Conservation (phyloP, 2,329 filamentous ascomycete genomes). For the Pseudocercospora cruenta region DNA sequence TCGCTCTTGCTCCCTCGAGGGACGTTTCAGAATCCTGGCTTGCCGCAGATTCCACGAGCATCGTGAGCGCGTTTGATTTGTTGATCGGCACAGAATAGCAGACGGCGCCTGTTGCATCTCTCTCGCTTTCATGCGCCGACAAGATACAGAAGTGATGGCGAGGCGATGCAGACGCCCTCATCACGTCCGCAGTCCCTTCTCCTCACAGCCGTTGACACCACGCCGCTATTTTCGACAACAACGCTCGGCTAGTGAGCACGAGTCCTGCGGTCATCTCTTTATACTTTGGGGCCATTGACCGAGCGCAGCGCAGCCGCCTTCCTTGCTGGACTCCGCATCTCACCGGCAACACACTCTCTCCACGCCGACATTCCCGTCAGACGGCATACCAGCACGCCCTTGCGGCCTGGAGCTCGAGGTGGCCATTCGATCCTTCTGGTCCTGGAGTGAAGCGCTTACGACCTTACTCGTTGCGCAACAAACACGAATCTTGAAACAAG, state of each 20-base stretch:
- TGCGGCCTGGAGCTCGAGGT: conserved; percentile 24
- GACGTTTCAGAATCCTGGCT: neutral
- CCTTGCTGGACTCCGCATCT: neutral
- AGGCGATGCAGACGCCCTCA: neutral
- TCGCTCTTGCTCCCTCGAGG: neutral
- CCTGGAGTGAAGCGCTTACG: conserved; percentile 6
- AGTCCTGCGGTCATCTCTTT: conserved; percentile 13
- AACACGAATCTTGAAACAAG: conserved; percentile 3
- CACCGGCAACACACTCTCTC: neutral
- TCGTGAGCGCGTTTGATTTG: neutral
- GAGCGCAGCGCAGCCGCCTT: neutral
- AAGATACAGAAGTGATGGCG: neutral
- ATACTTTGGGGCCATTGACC: conserved; percentile 8
- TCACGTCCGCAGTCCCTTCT: neutral
- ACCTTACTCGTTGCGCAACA: neutral
- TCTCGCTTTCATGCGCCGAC: neutral
- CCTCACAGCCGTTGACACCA: neutral
- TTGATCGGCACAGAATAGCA: neutral
- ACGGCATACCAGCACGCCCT: conserved; percentile 13
- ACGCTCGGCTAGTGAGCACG: neutral
- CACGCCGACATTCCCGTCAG: conserved; percentile 6
- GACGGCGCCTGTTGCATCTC: neutral
- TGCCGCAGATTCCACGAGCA: conserved; percentile 4
- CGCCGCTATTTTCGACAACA: neutral
- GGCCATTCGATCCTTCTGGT: conserved; percentile 14